Conservation (phyloP, 768 basidiomycete species). For the Hericium erinaceus region DNA sequence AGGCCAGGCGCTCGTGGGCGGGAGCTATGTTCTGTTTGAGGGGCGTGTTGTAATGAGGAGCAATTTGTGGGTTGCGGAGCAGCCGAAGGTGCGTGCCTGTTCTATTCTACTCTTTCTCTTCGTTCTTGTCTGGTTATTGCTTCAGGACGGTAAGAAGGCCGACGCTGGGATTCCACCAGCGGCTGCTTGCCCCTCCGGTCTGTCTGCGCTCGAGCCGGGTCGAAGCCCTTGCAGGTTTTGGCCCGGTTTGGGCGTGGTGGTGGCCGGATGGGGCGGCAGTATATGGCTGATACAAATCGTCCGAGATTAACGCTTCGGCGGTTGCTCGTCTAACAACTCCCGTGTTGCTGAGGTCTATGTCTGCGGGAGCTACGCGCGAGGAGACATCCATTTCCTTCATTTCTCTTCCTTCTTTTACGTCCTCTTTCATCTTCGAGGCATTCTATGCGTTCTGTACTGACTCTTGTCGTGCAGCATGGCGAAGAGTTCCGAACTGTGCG, state of each 20-base stretch:
- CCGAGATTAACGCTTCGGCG: slow-evolving; percentile 52
- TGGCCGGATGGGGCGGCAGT: slow-evolving; percentile 22
- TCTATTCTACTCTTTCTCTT: slow-evolving; percentile 1
- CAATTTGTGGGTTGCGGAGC: slow-evolving; percentile 38
- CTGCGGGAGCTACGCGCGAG: slow-evolving; percentile 84
- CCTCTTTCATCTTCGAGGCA: neutral
- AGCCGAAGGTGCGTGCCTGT: slow-evolving; percentile 45
- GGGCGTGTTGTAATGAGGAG: slow-evolving; percentile 41
- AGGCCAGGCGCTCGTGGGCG: slow-evolving; percentile 76
- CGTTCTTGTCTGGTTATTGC: slow-evolving; percentile 1
- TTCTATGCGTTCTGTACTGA: slow-evolving; percentile 5
- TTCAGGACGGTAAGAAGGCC: slow-evolving; percentile 91
- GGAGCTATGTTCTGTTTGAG: slow-evolving; percentile 80
- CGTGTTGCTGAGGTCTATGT: slow-evolving; percentile 57
- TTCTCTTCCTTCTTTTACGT: slow-evolving; percentile 7
- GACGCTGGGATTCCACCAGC: slow-evolving; percentile 64
- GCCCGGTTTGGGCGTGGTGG: slow-evolving; percentile 13
- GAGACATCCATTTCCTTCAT: slow-evolving; percentile 41
- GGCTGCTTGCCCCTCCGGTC: slow-evolving; percentile 29
- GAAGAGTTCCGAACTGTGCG: slow-evolving; percentile 59
- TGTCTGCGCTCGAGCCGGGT: slow-evolving; percentile 4
- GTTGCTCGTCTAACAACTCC: slow-evolving; percentile 82
- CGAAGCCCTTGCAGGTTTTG: slow-evolving; percentile 61
- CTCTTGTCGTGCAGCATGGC: slow-evolving; percentile 30
- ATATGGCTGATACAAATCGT: slow-evolving; percentile 90